A percentile compares a stretch with the other conserved stretches of the same genome.
Conservation (phyloP, 2,329 filamentous ascomycete genomes). For the Exophiala calicioides region DNA sequence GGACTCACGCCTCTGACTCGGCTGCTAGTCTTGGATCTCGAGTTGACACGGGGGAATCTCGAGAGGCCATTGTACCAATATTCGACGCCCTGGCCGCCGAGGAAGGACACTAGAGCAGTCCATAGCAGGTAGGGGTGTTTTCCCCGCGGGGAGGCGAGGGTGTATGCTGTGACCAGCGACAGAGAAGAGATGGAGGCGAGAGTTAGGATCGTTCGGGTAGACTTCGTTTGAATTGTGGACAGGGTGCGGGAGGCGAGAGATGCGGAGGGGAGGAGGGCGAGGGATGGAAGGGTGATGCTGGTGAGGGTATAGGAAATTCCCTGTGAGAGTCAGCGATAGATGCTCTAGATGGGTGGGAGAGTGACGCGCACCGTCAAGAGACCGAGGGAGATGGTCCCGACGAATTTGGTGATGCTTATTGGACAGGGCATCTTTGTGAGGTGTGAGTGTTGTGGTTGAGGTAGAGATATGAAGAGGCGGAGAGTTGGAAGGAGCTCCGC, state of each 20-base stretch:
- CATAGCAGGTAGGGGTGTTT: slow-evolving; percentile 91
- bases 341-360: not conserved
- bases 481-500: too few species aligned
- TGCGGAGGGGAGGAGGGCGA: slow-evolving; percentile 78
- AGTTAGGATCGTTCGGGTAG: slow-evolving; percentile 65
- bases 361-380: slow-evolving; percentile 72
- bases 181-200: slow-evolving; percentile 69
- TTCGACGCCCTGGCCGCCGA: slow-evolving; percentile 59
- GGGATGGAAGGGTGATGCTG: slow-evolving; percentile 73
- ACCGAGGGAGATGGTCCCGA: slow-evolving; percentile 86
- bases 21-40: slow-evolving; percentile 5
- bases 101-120: slow-evolving; percentile 65
- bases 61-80: slow-evolving; percentile 70
- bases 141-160: slow-evolving; percentile 70
- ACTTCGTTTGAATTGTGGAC: slow-evolving; percentile 63
- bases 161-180: slow-evolving; percentile 75
- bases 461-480: too few species aligned
- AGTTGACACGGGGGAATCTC: slow-evolving; percentile 49
- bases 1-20: slow-evolving; percentile 16
- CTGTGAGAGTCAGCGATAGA: slow-evolving; percentile 48
- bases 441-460: too few species aligned
- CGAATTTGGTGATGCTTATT: slow-evolving; percentile 83
- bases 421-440: slow-evolving; percentile 46
- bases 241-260: slow-evolving; percentile 70
- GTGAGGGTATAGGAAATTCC: slow-evolving; percentile 86